These are phyloP conservation scores for Myxozyma neotropica DNA, from an alignment of 805 yeast genomes.

Conservation along the genomic window DNA sequence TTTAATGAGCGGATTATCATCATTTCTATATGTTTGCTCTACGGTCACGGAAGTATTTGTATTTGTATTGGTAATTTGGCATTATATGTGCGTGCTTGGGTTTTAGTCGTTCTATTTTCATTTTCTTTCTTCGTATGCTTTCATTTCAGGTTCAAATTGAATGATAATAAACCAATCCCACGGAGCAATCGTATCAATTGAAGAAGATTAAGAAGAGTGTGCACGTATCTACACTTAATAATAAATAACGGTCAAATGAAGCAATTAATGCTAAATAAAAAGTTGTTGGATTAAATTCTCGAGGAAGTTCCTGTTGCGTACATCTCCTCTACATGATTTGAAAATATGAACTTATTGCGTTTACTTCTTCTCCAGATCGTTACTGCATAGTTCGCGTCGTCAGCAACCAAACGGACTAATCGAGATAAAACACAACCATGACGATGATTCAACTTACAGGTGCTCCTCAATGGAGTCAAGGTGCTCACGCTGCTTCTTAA, in stretches of 20 bases:
- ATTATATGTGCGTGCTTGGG: conserved; percentile 3
- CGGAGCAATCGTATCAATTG: neutral
- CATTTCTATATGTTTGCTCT: neutral
- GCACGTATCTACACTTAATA: too few relatives aligned
- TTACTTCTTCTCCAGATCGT: conserved; percentile 32
- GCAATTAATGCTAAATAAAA: too few relatives aligned
- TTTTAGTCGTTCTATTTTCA: neutral
- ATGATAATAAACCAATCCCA: neutral
- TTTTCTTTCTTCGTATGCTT: neutral
- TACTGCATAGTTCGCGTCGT: conserved; percentile 6
- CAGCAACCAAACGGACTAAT: neutral
- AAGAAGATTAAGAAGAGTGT: neutral
- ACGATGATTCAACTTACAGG: conserved; percentile 27
- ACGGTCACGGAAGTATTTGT: neutral
- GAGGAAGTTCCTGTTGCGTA: too few relatives aligned
- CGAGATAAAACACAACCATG: neutral
- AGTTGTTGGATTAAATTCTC: too few relatives aligned
- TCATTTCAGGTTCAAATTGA: neutral
- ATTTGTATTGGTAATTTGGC: neutral
- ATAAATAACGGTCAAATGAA: too few relatives aligned
- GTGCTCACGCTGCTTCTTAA: conserved; percentile 60
- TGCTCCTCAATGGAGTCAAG: conserved; percentile 35
- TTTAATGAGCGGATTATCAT: neutral
- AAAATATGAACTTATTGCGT: neutral
- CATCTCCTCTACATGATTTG: neutral